phyloP scores from a whole-genome alignment of 2,329 filamentous ascomycete genomes.

The Leptographium wingfieldii region DNA sequence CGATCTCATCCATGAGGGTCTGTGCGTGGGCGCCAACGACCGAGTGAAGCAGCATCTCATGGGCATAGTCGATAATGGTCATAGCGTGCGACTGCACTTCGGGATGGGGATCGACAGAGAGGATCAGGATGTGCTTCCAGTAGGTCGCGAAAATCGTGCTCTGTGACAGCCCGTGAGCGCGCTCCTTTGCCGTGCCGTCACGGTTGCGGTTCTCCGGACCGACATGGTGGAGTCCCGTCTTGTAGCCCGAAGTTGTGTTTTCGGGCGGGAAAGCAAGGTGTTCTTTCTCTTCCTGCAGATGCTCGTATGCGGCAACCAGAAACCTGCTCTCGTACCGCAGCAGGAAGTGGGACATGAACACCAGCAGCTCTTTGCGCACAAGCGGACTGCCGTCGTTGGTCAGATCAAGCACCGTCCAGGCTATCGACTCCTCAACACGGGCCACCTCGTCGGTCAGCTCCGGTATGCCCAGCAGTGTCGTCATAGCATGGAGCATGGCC shows the following conservation, averaged over 20 bases:
- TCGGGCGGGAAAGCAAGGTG: conserved; percentile 43
- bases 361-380: conserved; percentile 82
- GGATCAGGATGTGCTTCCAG: conserved; percentile 84
- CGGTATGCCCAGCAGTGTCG: conserved; percentile 85
- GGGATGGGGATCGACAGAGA: conserved; percentile 88
- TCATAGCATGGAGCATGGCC: conserved; percentile 86
- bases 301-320: conserved; percentile 81
- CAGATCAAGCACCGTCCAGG: conserved; percentile 81
- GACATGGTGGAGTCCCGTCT: conserved; percentile 51
- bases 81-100: conserved; percentile 80
- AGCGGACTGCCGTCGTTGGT: conserved; percentile 87
- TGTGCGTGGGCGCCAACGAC: conserved; percentile 60
- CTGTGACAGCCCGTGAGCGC: conserved; percentile 53
- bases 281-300: conserved; percentile 72
- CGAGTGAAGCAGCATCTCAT: conserved; percentile 66
- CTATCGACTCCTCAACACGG: conserved; percentile 80
- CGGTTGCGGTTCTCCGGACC: conserved; percentile 40
- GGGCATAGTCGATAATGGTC: conserved; percentile 75
- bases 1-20: conserved; percentile 61
- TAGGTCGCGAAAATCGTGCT: conserved; percentile 88
- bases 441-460: conserved; percentile 86
- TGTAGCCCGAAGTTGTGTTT: conserved; percentile 40
- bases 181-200: conserved; percentile 45
- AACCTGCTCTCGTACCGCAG: conserved; percentile 87
- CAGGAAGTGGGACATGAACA: conserved; percentile 88